A percentile compares a stretch with the other conserved stretches of the same genome.
Conservation (phyloP, 2,329 filamentous ascomycete genomes). For the Talaromyces rugulosus region DNA sequence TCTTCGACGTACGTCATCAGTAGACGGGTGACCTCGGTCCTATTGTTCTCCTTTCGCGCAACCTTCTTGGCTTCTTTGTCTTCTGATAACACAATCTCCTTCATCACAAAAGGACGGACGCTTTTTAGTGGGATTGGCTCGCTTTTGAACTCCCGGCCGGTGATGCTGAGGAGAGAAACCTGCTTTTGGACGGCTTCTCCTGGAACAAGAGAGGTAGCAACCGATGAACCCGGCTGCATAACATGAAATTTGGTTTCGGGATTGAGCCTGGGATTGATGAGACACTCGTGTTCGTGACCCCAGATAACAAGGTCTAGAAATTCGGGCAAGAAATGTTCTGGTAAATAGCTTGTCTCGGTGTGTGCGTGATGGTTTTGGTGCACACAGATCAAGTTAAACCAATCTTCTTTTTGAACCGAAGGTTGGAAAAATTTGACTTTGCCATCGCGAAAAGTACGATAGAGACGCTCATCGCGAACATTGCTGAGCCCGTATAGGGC, state of each 20-base stretch:
- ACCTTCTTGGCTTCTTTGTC: slow-evolving; percentile 74
- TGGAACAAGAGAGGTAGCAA: slow-evolving; percentile 85
- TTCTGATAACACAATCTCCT: slow-evolving; percentile 71
- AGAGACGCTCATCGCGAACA: slow-evolving; percentile 89
- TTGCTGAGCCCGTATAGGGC: slow-evolving; percentile 94
- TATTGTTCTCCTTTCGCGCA: slow-evolving; percentile 77
- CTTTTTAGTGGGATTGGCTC: slow-evolving; percentile 81
- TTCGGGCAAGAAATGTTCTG: slow-evolving; percentile 85
- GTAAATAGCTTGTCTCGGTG: slow-evolving; percentile 87
- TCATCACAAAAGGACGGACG: slow-evolving; percentile 85
- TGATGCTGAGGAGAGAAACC: slow-evolving; percentile 79
- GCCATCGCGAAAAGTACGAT: slow-evolving; percentile 86
- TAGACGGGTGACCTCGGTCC: slow-evolving; percentile 71
- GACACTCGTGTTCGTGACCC: slow-evolving; percentile 96
- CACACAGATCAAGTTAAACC: slow-evolving; percentile 93
- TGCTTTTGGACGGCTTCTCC: slow-evolving; percentile 91
- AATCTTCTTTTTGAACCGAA: slow-evolving; percentile 72
- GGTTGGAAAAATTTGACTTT: slow-evolving; percentile 93
- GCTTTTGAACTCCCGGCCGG: slow-evolving; percentile 72
- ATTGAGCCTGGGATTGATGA: slow-evolving; percentile 80
- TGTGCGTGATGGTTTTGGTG: slow-evolving; percentile 96
- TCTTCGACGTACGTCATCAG: slow-evolving; percentile 76
- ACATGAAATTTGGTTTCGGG: slow-evolving; percentile 88
- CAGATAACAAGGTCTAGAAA: slow-evolving; percentile 91
- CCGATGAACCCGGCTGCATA: slow-evolving; percentile 94